phyloP scores from a whole-genome alignment of 805 yeast species.

The Tetrapisispora nanseiensis region DNA sequence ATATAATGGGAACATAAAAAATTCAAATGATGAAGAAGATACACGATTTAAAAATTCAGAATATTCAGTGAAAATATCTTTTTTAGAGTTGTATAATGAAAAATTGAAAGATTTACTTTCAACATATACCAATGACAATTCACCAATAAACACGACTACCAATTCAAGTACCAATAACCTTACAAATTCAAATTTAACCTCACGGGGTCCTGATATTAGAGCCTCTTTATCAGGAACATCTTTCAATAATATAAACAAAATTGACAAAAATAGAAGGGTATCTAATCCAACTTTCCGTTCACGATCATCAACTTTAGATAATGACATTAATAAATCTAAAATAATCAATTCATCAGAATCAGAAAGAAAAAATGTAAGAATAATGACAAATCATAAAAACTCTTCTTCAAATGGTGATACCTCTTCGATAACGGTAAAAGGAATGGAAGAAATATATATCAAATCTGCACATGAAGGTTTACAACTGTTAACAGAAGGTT shows the following conservation, averaged over 20 bases:
- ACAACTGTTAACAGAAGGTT: slow-evolving; percentile 44
- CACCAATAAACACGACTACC: neutral
- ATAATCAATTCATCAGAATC: neutral
- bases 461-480: slow-evolving; percentile 44
- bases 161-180: too few relatives aligned
- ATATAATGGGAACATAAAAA: neutral
- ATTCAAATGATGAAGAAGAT: neutral
- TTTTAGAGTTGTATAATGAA: slow-evolving; percentile 76
- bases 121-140: slow-evolving; percentile 5
- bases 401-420: slow-evolving; percentile 38
- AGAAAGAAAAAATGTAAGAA: slow-evolving; percentile 48
- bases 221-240: slow-evolving; percentile 25
- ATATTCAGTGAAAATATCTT: slow-evolving; percentile 58
- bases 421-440: slow-evolving; percentile 41
- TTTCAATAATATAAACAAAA: neutral
- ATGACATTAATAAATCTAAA: neutral
- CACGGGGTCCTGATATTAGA: slow-evolving; percentile 69
- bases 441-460: slow-evolving; percentile 46
- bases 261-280: slow-evolving; percentile 1
- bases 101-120: slow-evolving; percentile 57
- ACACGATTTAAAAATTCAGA: slow-evolving; percentile 27
- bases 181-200: slow-evolving; percentile 34
- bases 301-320: neutral
- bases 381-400: slow-evolving; percentile 46
- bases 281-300: neutral